Conservation (phyloP, 1,284 basidiomycete species). For the Tilletia caries region DNA sequence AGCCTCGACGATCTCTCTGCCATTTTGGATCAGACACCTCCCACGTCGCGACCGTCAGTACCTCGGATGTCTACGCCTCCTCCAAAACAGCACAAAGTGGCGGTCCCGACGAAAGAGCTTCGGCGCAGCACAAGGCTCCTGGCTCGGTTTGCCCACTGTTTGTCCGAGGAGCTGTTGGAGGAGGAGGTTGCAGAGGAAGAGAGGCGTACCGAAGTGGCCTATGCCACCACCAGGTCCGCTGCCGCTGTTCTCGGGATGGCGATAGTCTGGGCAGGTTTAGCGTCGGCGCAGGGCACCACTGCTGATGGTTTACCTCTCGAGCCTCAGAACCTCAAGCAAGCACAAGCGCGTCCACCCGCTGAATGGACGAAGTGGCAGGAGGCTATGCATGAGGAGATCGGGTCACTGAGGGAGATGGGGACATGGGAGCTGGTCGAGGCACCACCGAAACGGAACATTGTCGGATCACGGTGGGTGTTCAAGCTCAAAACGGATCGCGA, state of each 20-base stretch:
- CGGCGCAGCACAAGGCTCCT: neutral
- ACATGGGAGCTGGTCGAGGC: neutral
- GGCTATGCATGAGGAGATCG: neutral
- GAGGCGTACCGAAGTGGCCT: neutral
- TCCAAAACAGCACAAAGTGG: neutral
- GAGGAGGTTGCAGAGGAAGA: neutral
- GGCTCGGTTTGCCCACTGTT: neutral
- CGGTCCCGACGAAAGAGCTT: neutral
- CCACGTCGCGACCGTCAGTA: neutral
- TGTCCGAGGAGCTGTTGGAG: neutral
- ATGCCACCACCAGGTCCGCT: neutral
- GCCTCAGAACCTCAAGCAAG: neutral
- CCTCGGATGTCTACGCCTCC: too few species aligned
- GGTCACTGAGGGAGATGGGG: neutral
- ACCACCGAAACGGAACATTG: neutral
- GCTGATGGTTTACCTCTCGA: neutral
- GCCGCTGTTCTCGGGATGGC: neutral
- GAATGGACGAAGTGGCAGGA: neutral
- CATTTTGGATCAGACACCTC: neutral
- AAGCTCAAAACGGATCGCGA: neutral
- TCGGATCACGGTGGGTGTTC: neutral
- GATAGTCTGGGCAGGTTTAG: neutral
- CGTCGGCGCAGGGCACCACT: neutral
- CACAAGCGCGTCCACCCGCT: neutral
- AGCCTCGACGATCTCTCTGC: neutral